Percentiles rank a stretch among this genome's conserved stretches.
These are phyloP conservation scores for Tinospora cordifolia DNA, from an alignment of 164 flowering plant species.

Conservation along the genomic window DNA sequence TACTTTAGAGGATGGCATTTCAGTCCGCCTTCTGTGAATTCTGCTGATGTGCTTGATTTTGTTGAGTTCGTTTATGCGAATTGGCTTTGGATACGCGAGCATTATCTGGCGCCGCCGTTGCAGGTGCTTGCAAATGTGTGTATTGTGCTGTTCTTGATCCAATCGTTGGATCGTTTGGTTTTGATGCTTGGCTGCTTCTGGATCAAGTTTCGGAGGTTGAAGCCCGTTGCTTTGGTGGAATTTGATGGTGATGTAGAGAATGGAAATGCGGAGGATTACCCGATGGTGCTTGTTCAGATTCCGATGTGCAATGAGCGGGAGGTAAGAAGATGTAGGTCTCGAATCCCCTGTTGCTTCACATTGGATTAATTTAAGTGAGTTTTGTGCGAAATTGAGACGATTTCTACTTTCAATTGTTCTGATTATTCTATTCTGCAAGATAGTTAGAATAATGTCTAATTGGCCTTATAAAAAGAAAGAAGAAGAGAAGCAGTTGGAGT, in stretches of 20 bases:
- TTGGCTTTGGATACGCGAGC: constrained; percentile 59
- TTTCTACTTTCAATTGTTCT: not conserved
- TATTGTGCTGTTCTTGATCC: constrained; percentile 71
- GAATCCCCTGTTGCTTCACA: constrained; percentile 9
- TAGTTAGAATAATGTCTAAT: no score
- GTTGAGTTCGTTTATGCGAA: constrained; percentile 50
- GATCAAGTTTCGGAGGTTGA: constrained; percentile 61
- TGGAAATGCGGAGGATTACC: constrained; percentile 44
- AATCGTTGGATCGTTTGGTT: constrained; percentile 78
- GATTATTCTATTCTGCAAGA: not conserved
- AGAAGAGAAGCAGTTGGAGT: no score
- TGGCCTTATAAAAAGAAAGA: no score
- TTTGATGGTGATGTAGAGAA: constrained; percentile 24
- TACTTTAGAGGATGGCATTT: constrained; percentile 93
- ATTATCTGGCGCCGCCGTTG: constrained; percentile 76
- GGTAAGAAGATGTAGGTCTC: constrained; percentile 43
- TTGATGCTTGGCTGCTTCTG: constrained; percentile 72
- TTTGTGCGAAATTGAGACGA: not conserved
- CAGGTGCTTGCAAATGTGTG: constrained; percentile 63
- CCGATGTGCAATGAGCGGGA: constrained; percentile 99
- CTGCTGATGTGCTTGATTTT: constrained; percentile 37
- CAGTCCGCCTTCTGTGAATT: constrained; percentile 46
- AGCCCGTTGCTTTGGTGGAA: constrained; percentile 46
- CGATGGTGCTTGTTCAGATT: constrained; percentile 89
- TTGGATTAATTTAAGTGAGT: not conserved